phyloP scores from a whole-genome alignment of 2,329 filamentous ascomycete genomes.

The Monilinia laxa region DNA sequence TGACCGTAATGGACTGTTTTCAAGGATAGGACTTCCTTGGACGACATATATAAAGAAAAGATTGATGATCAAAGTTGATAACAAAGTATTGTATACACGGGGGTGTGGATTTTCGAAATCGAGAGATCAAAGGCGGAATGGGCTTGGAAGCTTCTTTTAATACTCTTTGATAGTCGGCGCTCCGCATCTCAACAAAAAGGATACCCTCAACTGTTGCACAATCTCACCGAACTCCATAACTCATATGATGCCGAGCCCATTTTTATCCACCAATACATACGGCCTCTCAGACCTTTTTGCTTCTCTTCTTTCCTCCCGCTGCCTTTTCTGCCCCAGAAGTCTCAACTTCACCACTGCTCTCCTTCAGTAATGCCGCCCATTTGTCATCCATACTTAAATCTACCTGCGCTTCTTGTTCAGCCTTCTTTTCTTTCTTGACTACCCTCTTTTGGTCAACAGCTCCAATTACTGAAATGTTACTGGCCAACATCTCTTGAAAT shows the following conservation, averaged over 20 bases:
- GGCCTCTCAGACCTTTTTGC: constrained; percentile 35
- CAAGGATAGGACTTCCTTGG: neutral
- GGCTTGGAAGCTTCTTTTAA: neutral
- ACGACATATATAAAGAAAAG: neutral
- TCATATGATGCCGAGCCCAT: constrained; percentile 4
- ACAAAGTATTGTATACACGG: neutral
- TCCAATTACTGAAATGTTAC: constrained; percentile 64
- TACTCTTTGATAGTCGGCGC: neutral
- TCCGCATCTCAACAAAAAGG: neutral
- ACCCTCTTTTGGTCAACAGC: constrained; percentile 62
- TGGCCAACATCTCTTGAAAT: constrained; percentile 76
- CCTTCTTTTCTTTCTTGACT: constrained; percentile 32
- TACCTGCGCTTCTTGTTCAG: constrained; percentile 25
- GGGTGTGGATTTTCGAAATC: neutral
- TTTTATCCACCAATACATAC: neutral
- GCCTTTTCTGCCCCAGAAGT: constrained; percentile 24
- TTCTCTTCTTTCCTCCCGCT: constrained; percentile 34
- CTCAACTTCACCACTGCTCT: constrained; percentile 31
- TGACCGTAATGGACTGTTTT: neutral
- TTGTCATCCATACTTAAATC: constrained; percentile 37
- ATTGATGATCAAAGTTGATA: neutral
- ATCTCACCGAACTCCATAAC: constrained; percentile 7
- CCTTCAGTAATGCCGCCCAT: constrained; percentile 38
- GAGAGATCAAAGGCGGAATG: neutral
- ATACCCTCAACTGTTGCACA: neutral